Percentiles rank a stretch among this genome's conserved stretches.
Conservation (phyloP, 73 alveolate genomes). For the Paramecium sexaurelia region DNA sequence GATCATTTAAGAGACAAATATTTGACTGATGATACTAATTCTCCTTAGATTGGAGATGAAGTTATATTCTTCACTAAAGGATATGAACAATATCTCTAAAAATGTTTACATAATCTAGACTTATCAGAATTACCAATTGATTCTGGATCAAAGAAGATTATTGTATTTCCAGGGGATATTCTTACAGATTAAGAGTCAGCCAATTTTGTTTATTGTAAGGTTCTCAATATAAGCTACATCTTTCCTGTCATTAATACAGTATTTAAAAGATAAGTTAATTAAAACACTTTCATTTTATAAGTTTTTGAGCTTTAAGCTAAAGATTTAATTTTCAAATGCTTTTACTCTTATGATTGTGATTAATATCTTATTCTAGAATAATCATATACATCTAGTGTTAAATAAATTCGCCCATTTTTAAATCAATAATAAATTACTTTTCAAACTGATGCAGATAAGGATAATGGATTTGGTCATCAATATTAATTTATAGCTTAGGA, state of each 20-base stretch:
- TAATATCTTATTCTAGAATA: not conserved
- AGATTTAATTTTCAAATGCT: not conserved
- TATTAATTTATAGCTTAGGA: not conserved
- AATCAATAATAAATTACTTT: not conserved
- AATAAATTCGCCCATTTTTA: conserved; percentile 19
- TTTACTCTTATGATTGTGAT: conserved; percentile 29
- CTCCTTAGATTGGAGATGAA: conserved; percentile 44
- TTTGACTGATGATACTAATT: conserved; percentile 24
- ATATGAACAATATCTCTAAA: conserved; percentile 6
- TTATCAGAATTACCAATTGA: not conserved
- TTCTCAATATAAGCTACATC: not conserved
- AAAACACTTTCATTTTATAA: not conserved
- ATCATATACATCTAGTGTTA: not conserved
- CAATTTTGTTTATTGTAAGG: not conserved
- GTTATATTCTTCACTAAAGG: conserved; percentile 42
- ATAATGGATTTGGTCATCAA: not conserved
- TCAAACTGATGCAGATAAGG: conserved; percentile 41
- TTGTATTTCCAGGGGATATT: conserved; percentile 39
- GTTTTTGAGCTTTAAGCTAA: not conserved
- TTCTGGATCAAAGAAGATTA: not conserved
- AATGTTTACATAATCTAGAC: not conserved
- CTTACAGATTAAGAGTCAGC: not conserved
- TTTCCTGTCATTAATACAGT: not conserved
- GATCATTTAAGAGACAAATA: not conserved
- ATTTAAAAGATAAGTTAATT: not conserved